Conservation (phyloP, 768 basidiomycete species). For the Suillus cothurnatus region DNA sequence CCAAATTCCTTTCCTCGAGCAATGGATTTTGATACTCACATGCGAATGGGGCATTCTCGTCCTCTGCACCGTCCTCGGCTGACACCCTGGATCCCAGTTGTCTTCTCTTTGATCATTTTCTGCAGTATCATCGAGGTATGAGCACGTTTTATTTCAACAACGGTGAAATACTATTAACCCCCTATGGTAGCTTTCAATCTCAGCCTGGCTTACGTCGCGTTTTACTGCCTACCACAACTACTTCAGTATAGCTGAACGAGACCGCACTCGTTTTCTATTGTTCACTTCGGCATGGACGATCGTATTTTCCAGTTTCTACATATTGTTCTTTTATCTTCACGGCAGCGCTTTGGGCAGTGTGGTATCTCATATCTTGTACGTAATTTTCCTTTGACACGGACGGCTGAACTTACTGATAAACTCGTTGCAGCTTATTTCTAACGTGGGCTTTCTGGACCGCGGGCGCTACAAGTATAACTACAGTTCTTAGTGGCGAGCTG, state of each 20-base stretch:
- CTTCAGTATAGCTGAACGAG: slow-evolving; percentile 48
- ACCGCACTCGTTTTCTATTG: slow-evolving; percentile 66
- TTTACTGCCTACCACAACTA: slow-evolving; percentile 62
- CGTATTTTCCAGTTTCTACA: slow-evolving; percentile 51
- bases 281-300: slow-evolving; percentile 76
- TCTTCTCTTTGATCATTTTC: slow-evolving; percentile 48
- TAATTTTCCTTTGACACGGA: slow-evolving; percentile 16
- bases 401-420: not conserved
- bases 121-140: slow-evolving; percentile 68
- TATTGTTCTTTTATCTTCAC: slow-evolving; percentile 48
- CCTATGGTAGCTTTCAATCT: slow-evolving; percentile 57
- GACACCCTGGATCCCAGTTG: slow-evolving; percentile 45
- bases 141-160: not conserved
- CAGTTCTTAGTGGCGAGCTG: slow-evolving; percentile 65
- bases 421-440: slow-evolving; percentile 49
- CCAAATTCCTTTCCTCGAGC: slow-evolving; percentile 47
- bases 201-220: slow-evolving; percentile 69
- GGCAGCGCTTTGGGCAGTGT: slow-evolving; percentile 58
- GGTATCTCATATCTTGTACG: slow-evolving; percentile 67
- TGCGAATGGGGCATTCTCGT: slow-evolving; percentile 53
- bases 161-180: not conserved
- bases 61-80: not conserved
- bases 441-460: slow-evolving; percentile 84
- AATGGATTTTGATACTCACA: slow-evolving; percentile 41
- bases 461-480: slow-evolving; percentile 70